These are phyloP conservation scores for Carex parvula DNA, from an alignment of 176 grass and related monocot species.

Conservation along the genomic window DNA sequence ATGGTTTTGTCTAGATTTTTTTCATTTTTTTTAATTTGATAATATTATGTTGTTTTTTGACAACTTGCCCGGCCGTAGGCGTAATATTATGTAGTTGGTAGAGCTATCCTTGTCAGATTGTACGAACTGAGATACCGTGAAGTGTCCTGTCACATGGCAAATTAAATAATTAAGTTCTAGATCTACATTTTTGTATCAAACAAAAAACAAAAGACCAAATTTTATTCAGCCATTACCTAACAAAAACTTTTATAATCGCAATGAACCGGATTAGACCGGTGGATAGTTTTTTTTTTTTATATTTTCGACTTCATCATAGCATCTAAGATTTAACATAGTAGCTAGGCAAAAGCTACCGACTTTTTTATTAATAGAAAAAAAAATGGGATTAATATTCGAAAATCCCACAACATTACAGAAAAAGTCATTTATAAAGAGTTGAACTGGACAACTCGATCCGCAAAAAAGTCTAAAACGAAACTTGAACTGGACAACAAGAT, in stretches of 20 bases:
- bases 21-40: not conserved
- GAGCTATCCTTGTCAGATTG: no score
- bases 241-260: not conserved
- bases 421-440: no score
- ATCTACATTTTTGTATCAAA: not conserved
- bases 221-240: not conserved
- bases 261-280: not conserved
- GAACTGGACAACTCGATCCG: no score
- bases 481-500: no score
- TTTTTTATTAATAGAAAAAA: no score
- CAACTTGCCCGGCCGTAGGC: no score
- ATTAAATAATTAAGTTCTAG: conserved; percentile 1
- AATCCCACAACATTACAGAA: no score
- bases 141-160: conserved; percentile 4
- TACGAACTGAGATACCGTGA: no score
- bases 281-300: not conserved
- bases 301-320: not conserved
- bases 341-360: no score
- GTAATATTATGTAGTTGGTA: not conserved
- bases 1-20: not conserved
- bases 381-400: no score
- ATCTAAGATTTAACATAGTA: not conserved
- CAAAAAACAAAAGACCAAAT: not conserved
- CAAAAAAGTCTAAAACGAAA: no score
- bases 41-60: not conserved